Evolutionary conservation across 2,329 filamentous ascomycete species (phyloP).

Genomic region (Xylariaceae sp.): DNA sequence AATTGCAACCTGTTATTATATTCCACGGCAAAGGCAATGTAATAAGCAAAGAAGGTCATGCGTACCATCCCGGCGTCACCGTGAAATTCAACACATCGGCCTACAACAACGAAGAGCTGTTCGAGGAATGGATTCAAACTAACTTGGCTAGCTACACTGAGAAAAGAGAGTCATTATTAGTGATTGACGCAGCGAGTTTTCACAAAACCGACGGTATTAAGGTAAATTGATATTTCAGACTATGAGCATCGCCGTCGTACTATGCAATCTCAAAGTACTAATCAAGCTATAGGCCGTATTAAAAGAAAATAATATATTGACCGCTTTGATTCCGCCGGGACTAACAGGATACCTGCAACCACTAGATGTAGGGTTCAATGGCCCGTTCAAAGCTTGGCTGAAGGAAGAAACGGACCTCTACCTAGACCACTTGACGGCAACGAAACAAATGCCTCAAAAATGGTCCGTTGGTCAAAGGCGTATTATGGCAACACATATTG

Average conservation of each 20-base stretch:
- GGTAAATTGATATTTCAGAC: too few relatives aligned
- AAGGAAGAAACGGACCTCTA: background rate
- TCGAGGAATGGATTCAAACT: background rate
- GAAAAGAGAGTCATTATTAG: background rate
- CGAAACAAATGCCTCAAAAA: background rate
- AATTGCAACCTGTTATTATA: background rate
- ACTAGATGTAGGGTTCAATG: background rate
- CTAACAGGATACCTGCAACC: background rate
- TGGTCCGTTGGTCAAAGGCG: background rate
- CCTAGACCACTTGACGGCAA: fast-evolving
- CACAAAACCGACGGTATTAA: too few relatives aligned
- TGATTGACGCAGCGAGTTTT: background rate
- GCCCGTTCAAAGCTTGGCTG: background rate
- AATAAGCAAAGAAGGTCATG: background rate
- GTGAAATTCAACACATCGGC: background rate
- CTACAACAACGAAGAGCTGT: background rate
- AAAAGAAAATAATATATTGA: background rate
- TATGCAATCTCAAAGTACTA: too few relatives aligned
- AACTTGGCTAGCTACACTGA: background rate
- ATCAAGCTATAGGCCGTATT: too few relatives aligned
- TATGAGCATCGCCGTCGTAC: too few relatives aligned
- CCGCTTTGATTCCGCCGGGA: background rate
- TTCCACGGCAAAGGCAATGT: background rate
- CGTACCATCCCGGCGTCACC: background rate
- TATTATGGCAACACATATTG: background rate